Evolutionary conservation across 768 basidiomycete genomes (phyloP).

Genomic region (Hydnum rufescens): DNA sequence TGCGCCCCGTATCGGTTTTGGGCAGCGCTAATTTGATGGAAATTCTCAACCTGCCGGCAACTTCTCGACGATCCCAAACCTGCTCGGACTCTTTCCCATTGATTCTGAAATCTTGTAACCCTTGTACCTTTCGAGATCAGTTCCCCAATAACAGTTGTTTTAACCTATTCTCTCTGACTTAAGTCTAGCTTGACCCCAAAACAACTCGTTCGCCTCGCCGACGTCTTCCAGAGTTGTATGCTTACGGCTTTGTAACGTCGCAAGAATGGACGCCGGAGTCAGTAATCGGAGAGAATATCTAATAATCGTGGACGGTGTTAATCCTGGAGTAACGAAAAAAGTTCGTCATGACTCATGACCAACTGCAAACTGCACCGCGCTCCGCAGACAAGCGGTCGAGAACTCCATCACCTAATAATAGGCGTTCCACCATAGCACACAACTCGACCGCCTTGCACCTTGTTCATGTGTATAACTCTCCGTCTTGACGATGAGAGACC

Average conservation of each 20-base stretch:
- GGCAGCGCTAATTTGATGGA: neutral
- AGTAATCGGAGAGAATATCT: conserved; percentile 86
- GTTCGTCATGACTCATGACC: too few species aligned
- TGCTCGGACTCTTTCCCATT: neutral
- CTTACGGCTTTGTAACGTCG: neutral
- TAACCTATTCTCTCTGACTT: neutral
- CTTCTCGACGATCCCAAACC: neutral
- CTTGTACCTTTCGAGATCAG: neutral
- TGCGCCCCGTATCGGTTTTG: conserved; percentile 4
- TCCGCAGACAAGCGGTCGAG: conserved; percentile 63
- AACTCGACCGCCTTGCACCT: conserved; percentile 73
- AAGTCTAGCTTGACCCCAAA: neutral
- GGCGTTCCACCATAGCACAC: conserved; percentile 69
- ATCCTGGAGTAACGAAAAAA: neutral
- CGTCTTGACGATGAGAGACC: conserved; percentile 91
- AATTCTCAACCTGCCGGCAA: neutral
- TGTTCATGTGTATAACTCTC: conserved; percentile 64
- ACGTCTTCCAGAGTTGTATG: conserved; percentile 17
- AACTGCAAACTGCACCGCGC: conserved; percentile 65
- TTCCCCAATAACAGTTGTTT: neutral
- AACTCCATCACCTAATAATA: conserved; percentile 55
- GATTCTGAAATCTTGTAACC: neutral
- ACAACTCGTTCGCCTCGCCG: neutral
- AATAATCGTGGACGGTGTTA: neutral
- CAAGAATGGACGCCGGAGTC: conserved; percentile 32